Evolutionary conservation across 2,329 filamentous ascomycete genomes (phyloP).

Genomic region (Plenodomus lindquistii): DNA sequence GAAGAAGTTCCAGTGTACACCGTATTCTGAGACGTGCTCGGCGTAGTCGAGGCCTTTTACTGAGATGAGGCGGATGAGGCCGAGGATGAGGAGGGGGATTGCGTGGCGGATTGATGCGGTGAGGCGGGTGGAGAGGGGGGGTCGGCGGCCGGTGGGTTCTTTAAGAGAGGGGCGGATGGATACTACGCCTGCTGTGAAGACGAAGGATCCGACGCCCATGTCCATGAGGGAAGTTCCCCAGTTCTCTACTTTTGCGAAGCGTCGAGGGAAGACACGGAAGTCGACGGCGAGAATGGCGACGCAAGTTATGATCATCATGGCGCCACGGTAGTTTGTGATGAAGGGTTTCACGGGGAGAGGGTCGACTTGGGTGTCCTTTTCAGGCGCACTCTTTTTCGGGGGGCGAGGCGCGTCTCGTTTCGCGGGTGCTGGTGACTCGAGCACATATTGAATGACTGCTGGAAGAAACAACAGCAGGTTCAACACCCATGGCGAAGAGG

Average conservation of each 20-base stretch:
- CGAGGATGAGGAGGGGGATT: conserved; percentile 78
- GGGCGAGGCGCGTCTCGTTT: conserved; percentile 23
- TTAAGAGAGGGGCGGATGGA: conserved; percentile 80
- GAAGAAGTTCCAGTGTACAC: conserved; percentile 99
- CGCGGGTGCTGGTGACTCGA: conserved; percentile 25
- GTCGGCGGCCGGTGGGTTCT: conserved; percentile 58
- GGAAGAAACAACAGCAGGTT: conserved; percentile 75
- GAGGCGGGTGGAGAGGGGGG: conserved; percentile 62
- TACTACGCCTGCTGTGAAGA: conserved; percentile 92
- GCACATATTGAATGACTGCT: conserved; percentile 64
- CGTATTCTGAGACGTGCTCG: conserved; percentile 96
- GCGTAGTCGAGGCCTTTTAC: conserved; percentile 96
- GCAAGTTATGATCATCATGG: conserved; percentile 89
- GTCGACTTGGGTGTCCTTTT: conserved; percentile 42
- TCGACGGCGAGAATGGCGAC: conserved; percentile 95
- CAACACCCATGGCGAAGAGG: conserved; percentile 72
- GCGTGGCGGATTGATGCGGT: conserved; percentile 75
- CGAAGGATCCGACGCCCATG: conserved; percentile 93
- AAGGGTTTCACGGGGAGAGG: conserved; percentile 84
- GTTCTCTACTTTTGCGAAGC: conserved; percentile 98
- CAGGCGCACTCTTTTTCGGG: conserved; percentile 21
- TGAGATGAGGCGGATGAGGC: conserved; percentile 77
- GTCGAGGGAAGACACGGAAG: conserved; percentile 87
- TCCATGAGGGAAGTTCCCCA: conserved; percentile 99
- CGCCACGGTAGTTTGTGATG: conserved; percentile 85